Base-by-base conservation (phyloP, 495 filamentous ascomycete species). In the Baudoinia panamericana region DNA sequence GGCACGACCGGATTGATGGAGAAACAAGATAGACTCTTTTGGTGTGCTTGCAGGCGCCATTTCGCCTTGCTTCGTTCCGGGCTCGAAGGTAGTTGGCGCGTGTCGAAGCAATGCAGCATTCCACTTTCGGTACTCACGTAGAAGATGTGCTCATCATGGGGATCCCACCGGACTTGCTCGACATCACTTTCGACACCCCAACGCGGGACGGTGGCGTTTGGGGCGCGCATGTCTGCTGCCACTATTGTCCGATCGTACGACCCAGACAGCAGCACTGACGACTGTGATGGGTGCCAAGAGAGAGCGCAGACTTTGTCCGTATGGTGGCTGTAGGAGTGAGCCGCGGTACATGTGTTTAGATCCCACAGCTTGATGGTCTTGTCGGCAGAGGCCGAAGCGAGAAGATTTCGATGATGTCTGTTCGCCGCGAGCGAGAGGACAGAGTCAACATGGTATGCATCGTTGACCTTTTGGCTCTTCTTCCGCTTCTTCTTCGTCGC, bases 311-410 rank as follows among this genome's bases (percentile, higher is more conserved):
- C 84, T 64, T 96, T 96, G 65, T 94, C 88, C 27, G 82, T 90
- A 63, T 93, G 86, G 56, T 75, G 64, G 13, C 70, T 70, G 66
- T 99, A 99, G 17, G 86, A 94, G 63, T 94, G 84, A 48, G 90
- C 92, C 61, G 86, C 93, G 58, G 76, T 86, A 30, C 78, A 66
- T 5, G 83, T 94, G 62, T 82, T 81, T 32, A 99, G 66, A 62
- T 99, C 92, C 90, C 90, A 99, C 6, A 99, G 70, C 63, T 99
- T 99, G 41, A 95, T 75, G 0, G 90, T 96, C 56, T 86, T 82
- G 64, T 99, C 90, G 4, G 92, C 92, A 1, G 90, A 99, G 3
- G 80, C 80, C 0, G 90, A 96, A 12, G 88, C 87, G n/a, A 99
- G 75, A 26, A 99, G 73, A 52, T 96, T 95, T 32, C 85, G 72